Evolutionary conservation across 2,329 filamentous ascomycete species (phyloP).

Genomic region (Ascochyta rabiei): DNA sequence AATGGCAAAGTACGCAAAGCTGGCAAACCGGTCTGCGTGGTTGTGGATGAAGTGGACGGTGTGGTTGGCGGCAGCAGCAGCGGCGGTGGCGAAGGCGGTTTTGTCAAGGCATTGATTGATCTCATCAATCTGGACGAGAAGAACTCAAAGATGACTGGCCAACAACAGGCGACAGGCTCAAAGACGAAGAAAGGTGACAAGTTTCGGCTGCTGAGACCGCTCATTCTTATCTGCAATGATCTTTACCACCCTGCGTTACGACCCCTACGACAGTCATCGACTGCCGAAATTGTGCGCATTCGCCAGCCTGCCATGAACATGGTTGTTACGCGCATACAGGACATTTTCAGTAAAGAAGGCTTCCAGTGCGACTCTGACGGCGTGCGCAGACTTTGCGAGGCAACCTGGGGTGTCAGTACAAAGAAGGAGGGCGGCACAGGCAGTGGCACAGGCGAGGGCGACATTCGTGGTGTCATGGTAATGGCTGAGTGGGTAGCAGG

Average conservation of each 20-base stretch:
- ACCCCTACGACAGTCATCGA: conserved; percentile 79
- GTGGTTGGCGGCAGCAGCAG: conserved; percentile 76
- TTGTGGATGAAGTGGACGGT: conserved; percentile 96
- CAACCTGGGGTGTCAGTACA: conserved; percentile 78
- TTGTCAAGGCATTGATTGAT: conserved; percentile 93
- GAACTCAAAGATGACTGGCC: conserved; percentile 61
- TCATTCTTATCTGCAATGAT: conserved; percentile 97
- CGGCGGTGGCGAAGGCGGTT: conserved; percentile 84
- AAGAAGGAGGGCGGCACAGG: conserved; percentile 68
- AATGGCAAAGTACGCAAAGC: conserved; percentile 69
- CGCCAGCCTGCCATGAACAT: conserved; percentile 87
- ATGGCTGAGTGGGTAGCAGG: conserved; percentile 86
- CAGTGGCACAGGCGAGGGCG: conserved; percentile 70
- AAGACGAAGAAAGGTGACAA: conserved; percentile 77
- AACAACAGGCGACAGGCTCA: conserved; percentile 40
- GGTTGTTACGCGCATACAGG: conserved; percentile 79
- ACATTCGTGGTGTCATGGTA: conserved; percentile 83
- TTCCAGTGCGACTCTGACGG: conserved; percentile 89
- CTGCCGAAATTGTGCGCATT: conserved; percentile 90
- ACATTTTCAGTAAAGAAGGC: conserved; percentile 86
- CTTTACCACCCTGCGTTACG: conserved; percentile 90
- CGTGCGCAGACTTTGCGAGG: conserved; percentile 81
- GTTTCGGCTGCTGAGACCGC: conserved; percentile 83
- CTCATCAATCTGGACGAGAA: conserved; percentile 85
- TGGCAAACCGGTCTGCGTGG: conserved; percentile 86